These are phyloP conservation scores for Funneliformis geosporum DNA, from an alignment of 192 early-diverging fungal genomes.

Conservation along the genomic window DNA sequence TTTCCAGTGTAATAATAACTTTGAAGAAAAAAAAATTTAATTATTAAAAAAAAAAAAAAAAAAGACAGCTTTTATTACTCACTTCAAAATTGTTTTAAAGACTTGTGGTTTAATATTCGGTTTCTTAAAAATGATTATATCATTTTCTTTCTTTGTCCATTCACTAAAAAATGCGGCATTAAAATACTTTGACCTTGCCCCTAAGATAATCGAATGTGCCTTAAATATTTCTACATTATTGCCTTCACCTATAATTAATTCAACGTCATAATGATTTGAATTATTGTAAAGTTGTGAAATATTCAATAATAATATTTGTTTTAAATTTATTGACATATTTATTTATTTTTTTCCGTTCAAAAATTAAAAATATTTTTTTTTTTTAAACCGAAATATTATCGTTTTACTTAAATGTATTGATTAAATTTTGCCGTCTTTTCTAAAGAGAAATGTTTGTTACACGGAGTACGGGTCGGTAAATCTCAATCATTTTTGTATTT, in stretches of 20 bases:
- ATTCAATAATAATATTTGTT: neutral
- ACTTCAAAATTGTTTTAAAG: neutral
- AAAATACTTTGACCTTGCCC: slow-evolving; percentile 18
- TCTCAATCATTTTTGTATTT: too few species aligned
- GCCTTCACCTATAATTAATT: neutral
- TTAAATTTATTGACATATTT: neutral
- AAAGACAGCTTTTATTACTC: neutral
- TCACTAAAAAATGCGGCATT: neutral
- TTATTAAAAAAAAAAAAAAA: neutral
- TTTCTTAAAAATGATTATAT: neutral
- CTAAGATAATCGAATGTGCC: slow-evolving; percentile 4
- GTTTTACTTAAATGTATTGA: too few species aligned
- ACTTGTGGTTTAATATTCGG: slow-evolving; percentile 11
- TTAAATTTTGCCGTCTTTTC: too few species aligned
- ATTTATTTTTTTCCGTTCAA: neutral
- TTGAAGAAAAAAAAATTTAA: neutral
- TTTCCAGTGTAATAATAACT: neutral
- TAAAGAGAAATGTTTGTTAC: too few species aligned
- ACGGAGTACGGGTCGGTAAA: too few species aligned
- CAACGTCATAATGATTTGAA: slow-evolving; percentile 4
- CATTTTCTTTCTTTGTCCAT: slow-evolving; percentile 5
- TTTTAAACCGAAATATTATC: too few species aligned
- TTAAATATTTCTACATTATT: neutral
- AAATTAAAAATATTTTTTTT: neutral
- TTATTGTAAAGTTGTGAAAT: neutral